phyloP scores from a whole-genome alignment of 1,284 basidiomycete genomes.

The Vanrija humicola region DNA sequence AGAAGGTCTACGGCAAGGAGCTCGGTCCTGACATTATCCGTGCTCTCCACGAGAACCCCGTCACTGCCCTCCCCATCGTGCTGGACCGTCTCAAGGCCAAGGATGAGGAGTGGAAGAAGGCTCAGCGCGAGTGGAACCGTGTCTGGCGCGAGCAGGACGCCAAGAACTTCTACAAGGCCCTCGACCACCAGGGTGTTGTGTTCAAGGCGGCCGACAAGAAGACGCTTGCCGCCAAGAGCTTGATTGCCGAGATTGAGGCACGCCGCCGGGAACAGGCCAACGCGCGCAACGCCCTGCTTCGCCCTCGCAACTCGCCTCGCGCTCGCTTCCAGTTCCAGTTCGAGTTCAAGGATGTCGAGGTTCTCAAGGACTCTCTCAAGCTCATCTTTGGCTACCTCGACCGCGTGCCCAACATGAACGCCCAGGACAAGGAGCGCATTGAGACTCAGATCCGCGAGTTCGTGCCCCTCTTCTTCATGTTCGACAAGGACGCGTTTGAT shows the following conservation, averaged over 20 bases:
- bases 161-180: conserved; percentile 94
- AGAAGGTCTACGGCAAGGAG: conserved; percentile 83
- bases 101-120: conserved; percentile 95
- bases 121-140: conserved; percentile 92
- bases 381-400: conserved; percentile 87
- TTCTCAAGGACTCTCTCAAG: conserved; percentile 84
- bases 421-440: conserved; percentile 72
- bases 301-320: conserved; percentile 52
- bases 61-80: conserved; percentile 86
- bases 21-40: conserved; percentile 79
- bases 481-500: conserved; percentile 72
- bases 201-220: conserved; percentile 98
- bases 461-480: conserved; percentile 76
- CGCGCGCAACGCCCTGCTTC: conserved; percentile 68
- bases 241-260: conserved; percentile 82
- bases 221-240: conserved; percentile 81
- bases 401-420: conserved; percentile 69
- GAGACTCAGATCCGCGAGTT: conserved; percentile 83
- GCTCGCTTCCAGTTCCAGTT: conserved; percentile 69
- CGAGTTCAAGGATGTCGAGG: conserved; percentile 69
- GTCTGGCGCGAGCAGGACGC: conserved; percentile 97
- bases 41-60: conserved; percentile 88
- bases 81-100: conserved; percentile 86
- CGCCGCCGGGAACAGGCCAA: conserved; percentile 69
- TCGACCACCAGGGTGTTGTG: conserved; percentile 91